These are phyloP conservation scores for Lactifluus piperatus DNA, from an alignment of 768 basidiomycete genomes.

Conservation along the genomic window DNA sequence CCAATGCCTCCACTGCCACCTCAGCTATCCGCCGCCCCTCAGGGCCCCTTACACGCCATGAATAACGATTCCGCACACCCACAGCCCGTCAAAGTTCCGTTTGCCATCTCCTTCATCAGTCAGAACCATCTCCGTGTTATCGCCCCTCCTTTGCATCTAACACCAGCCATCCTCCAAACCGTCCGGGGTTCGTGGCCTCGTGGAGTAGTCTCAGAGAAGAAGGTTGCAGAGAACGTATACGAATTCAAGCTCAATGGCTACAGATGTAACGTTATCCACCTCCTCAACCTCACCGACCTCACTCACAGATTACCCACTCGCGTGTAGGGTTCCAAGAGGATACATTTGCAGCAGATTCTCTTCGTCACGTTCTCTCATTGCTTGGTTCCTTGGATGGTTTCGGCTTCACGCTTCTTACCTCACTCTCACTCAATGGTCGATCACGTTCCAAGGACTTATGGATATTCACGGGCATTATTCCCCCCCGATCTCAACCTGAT, in stretches of 20 bases:
- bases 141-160: conserved; percentile 64
- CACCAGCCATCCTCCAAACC: conserved; percentile 74
- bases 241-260: conserved; percentile 81
- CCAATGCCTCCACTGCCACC: conserved; percentile 23
- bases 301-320: conserved; percentile 6
- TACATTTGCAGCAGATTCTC: conserved; percentile 63
- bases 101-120: conserved; percentile 67
- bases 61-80: conserved; percentile 12
- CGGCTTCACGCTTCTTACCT: conserved; percentile 58
- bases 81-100: conserved; percentile 29
- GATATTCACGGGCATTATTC: conserved; percentile 53
- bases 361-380: conserved; percentile 60
- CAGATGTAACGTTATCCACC: conserved; percentile 43
- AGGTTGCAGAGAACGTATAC: conserved; percentile 58
- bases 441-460: conserved; percentile 71
- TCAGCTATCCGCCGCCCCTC: conserved; percentile 21
- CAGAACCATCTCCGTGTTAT: conserved; percentile 63
- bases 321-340: conserved; percentile 68
- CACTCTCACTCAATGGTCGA: conserved; percentile 60
- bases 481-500: conserved; percentile 28
- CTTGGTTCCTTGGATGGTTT: conserved; percentile 59
- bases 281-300: conserved; percentile 14
- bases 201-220: conserved; percentile 71
- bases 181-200: conserved; percentile 73
- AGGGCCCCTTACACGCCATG: conserved; percentile 24